A percentile compares a stretch with the other conserved stretches of the same genome.
phyloP scores from a whole-genome alignment of 306 rosid species.

The Quercus aquifolioides region DNA sequence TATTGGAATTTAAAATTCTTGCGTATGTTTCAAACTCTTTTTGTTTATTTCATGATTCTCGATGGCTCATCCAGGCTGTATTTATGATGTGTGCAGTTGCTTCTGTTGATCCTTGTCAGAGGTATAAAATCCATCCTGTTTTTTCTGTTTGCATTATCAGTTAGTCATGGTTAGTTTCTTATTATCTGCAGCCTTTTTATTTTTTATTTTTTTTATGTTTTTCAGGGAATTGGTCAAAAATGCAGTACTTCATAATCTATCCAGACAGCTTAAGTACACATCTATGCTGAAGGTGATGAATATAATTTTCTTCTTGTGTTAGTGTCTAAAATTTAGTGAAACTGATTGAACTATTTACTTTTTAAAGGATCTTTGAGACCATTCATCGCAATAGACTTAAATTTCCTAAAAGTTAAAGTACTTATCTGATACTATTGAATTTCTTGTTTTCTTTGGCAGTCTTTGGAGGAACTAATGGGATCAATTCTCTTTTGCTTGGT shows the following conservation, averaged over 20 bases:
- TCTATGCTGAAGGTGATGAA: slow-evolving; percentile 66
- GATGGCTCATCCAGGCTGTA: slow-evolving; percentile 63
- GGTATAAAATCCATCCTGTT: slow-evolving; percentile 45
- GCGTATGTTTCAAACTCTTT: neutral
- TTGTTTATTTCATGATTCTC: slow-evolving; percentile 19
- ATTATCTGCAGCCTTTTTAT: neutral
- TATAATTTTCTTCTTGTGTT: slow-evolving; percentile 3
- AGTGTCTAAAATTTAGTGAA: slow-evolving; percentile 2
- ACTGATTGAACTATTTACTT: neutral
- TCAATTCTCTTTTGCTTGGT: slow-evolving; percentile 85
- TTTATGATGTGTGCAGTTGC: slow-evolving; percentile 82
- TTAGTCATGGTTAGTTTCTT: slow-evolving; percentile 9
- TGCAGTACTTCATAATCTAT: slow-evolving; percentile 61
- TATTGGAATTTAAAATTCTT: neutral
- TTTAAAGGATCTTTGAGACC: neutral
- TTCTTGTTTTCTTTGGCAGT: slow-evolving; percentile 52
- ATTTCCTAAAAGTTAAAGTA: neutral
- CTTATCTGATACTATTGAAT: neutral
- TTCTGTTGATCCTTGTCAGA: slow-evolving; percentile 75
- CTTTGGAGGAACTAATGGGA: slow-evolving; percentile 80
- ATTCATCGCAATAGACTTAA: neutral
- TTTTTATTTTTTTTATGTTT: slow-evolving; percentile 12
- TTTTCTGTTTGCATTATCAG: neutral
- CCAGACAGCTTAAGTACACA: slow-evolving; percentile 63
- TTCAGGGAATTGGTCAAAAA: slow-evolving; percentile 72